Evolutionary conservation across 2,329 filamentous ascomycete genomes (phyloP), one percentile per base, ranked within the genome.

Genomic region (Aspergillus sp.): DNA sequence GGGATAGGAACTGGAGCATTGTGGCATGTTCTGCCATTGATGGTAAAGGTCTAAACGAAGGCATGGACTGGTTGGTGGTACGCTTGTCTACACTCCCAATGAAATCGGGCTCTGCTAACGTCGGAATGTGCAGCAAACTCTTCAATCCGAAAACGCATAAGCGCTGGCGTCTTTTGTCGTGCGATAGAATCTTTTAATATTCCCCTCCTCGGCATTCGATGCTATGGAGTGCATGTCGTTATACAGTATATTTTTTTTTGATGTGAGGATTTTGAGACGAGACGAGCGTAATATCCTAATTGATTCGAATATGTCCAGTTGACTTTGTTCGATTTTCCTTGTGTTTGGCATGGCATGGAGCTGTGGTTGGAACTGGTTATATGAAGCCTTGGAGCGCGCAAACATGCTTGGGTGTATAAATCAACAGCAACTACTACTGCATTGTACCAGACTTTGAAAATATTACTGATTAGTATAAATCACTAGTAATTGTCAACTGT

Each of bases 41-140:
- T 73, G 95, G 95, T 44, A 89, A 90, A 70, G 95, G 95, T 74
- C 90, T 99, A 45, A 91, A 89, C 62, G 95, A 99, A 78, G 95
- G 95, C 59, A 99, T 99, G 95, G 95, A 99, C 77, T 99, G 95
- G 95, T 81, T 99, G 73, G 92, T 96, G 82, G 90, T 93, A 77
- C 77, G 82, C 82, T 55, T 49, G 15, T 44, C 44, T 39, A 27
- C 22, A 24, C 5, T 53, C 17, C 20, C 39, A 34, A 2, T 17
- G 2, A 15, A 24, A 5, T 20, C 15, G 20, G 41, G 20, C n/a
- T 34, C 12, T 62, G 44, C 60, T 68, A 55, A 68, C 42, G 20
- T 13, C n/a, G 27, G 12, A 44, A 19, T 13, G 46, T 44, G 50
- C 56, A 77, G 75, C 75, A 77, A 77, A 77, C 75, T 49, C 71